Percentiles rank a stretch among this genome's conserved stretches.
phyloP scores from a whole-genome alignment of 148 eudicot species.

The Rheum nobile region DNA sequence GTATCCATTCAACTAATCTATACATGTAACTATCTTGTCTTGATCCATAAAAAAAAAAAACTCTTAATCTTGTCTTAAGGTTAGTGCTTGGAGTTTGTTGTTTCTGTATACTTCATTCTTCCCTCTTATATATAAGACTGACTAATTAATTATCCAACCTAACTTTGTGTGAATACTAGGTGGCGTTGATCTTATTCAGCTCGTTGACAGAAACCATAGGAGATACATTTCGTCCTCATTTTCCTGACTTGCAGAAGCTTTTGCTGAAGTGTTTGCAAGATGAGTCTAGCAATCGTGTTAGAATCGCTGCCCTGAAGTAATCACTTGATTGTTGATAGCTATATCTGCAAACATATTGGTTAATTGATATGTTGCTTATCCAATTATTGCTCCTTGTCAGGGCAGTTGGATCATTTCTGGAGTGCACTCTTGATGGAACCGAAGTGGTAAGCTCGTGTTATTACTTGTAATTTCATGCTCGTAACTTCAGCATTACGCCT shows the following conservation, averaged over 20 bases:
- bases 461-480: not conserved
- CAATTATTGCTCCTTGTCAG: constrained; percentile 28
- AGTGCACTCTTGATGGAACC: constrained; percentile 74
- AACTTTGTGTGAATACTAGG: constrained; percentile 29
- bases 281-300: constrained; percentile 81
- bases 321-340: constrained; percentile 8
- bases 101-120: not conserved
- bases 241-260: constrained; percentile 69
- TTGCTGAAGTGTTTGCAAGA: constrained; percentile 79
- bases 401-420: constrained; percentile 96
- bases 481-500: not conserved
- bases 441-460: constrained; percentile 59
- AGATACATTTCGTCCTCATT: constrained; percentile 73
- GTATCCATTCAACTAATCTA: not conserved
- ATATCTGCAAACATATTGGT: not conserved
- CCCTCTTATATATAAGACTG: not conserved
- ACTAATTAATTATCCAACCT: not conserved
- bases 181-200: constrained; percentile 90
- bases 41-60: too few species aligned
- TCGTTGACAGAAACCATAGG: constrained; percentile 95
- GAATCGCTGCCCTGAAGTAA: constrained; percentile 97
- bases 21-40: not conserved
- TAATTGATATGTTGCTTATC: constrained; percentile 10
- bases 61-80: not conserved
- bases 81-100: not conserved